Conservation (phyloP, 306 rosid genomes). For the Sicyos baderoa region DNA sequence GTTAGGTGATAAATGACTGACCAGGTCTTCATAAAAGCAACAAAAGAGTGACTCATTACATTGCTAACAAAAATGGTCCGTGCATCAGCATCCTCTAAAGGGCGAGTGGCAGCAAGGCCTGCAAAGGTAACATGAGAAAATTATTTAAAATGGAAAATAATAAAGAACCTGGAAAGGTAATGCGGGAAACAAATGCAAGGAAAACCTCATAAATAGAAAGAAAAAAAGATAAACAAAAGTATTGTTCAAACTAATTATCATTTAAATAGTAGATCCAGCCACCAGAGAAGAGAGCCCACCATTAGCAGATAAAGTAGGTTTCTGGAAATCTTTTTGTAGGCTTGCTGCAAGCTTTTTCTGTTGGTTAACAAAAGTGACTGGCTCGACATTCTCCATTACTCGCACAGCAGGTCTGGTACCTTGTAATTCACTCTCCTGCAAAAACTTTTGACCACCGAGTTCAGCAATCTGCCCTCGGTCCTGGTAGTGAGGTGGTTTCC, state of each 20-base stretch:
- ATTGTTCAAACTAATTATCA: not conserved
- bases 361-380: slow-evolving; percentile 32
- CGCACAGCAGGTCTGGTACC: slow-evolving; percentile 37
- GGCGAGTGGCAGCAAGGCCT: slow-evolving; percentile 58
- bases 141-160: not conserved
- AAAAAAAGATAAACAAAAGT: not conserved
- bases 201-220: not conserved
- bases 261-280: not conserved
- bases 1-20: not conserved
- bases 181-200: not conserved
- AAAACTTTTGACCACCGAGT: slow-evolving; percentile 32
- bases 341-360: slow-evolving; percentile 45
- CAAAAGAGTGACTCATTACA: slow-evolving; percentile 39
- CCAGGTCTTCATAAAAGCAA: slow-evolving; percentile 10
- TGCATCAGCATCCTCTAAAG: slow-evolving; percentile 70
- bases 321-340: slow-evolving; percentile 41
- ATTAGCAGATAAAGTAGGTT: slow-evolving; percentile 35
- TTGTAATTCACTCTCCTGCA: slow-evolving; percentile 30
- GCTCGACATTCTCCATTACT: slow-evolving; percentile 33
- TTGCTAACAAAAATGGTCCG: slow-evolving; percentile 88
- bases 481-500: slow-evolving; percentile 62
- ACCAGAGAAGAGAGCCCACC: slow-evolving; percentile 42
- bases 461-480: slow-evolving; percentile 46
- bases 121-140: slow-evolving; percentile 16
- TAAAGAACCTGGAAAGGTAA: not conserved